Evolutionary conservation across 2,329 filamentous ascomycete species (phyloP), one percentile per base, ranked within the genome.

Genomic region (Madurella mycetomatis): DNA sequence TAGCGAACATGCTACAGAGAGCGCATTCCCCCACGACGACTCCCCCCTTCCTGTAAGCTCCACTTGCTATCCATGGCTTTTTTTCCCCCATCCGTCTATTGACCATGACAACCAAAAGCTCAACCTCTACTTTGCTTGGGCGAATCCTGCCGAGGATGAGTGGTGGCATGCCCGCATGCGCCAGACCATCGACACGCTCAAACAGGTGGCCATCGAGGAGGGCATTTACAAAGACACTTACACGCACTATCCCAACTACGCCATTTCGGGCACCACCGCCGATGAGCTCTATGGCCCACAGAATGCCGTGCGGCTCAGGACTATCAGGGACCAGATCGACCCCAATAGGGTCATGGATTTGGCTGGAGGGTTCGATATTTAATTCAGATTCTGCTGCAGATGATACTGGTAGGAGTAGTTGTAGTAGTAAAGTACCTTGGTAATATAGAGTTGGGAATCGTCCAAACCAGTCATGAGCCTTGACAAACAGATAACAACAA

Each of bases 71-170:
- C 37, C 15, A 16, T 31, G 9, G 1, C 15, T 11, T 15, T 1
- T 12, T 13, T 13, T 3, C 30, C 12, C 11, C 34, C 15, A 40
- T 17, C n/a, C 17, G 15, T 17, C 34, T 5, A 13, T 17, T 19
- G 11, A 40, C 13, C 7, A 37, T 50, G 30, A 49, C 19, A 41
- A 51, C 11, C 4, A 39, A 11, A 54, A 67, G 56, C 54, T 69
- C 2, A 65, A 67, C 45, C 19, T 68, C 4, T 67, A 67, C 44
- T 66, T 61, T 17, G 44, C 63, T 5, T 69, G 67, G 67, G 34
- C 39, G 16, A 43, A 54, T 9, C 13, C 51, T 5, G 15, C 40
- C 4, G 59, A 69, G 1, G 67, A 69, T 39, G 58, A 60, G 5
- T 68, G 55, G 31, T 69, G 67, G 67, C 50, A 61, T 12, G 49